phyloP scores from a whole-genome alignment of 495 filamentous ascomycete species.

The Bryoglossum gracile region DNA sequence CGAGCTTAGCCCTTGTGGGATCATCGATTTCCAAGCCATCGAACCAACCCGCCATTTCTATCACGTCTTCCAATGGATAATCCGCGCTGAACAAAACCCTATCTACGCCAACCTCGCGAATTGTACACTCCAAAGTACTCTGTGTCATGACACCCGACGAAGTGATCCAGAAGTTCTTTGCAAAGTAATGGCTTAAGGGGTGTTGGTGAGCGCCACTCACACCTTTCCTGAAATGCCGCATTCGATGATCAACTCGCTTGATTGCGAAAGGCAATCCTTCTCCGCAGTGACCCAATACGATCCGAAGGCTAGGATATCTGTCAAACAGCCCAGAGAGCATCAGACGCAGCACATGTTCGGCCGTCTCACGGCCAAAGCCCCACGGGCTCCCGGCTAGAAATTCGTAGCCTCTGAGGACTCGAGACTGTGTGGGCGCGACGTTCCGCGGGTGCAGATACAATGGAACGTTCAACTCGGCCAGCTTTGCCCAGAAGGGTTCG shows the following conservation, averaged over 20 bases:
- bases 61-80: constrained; percentile 3
- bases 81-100: constrained; percentile 1
- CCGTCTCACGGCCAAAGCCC: constrained; percentile 3
- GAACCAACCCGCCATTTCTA: background rate
- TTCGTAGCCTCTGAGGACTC: background rate
- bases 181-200: background rate
- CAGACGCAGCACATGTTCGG: background rate
- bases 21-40: background rate
- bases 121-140: background rate
- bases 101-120: background rate
- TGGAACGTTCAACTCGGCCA: background rate
- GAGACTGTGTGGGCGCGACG: background rate
- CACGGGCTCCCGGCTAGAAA: background rate
- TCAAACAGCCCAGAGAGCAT: constrained; percentile 3
- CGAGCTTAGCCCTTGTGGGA: background rate
- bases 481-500: constrained; percentile 5
- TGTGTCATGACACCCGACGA: background rate
- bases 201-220: background rate
- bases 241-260: background rate
- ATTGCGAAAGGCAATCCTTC: constrained; percentile 1
- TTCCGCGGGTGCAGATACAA: background rate
- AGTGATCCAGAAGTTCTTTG: background rate
- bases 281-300: constrained; percentile 1
- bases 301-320: constrained; percentile 2
- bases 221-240: background rate